A percentile compares a stretch with the other conserved stretches of the same genome.
phyloP scores from a whole-genome alignment of 139 green algal species.

The Ettlia oleoabundans region DNA sequence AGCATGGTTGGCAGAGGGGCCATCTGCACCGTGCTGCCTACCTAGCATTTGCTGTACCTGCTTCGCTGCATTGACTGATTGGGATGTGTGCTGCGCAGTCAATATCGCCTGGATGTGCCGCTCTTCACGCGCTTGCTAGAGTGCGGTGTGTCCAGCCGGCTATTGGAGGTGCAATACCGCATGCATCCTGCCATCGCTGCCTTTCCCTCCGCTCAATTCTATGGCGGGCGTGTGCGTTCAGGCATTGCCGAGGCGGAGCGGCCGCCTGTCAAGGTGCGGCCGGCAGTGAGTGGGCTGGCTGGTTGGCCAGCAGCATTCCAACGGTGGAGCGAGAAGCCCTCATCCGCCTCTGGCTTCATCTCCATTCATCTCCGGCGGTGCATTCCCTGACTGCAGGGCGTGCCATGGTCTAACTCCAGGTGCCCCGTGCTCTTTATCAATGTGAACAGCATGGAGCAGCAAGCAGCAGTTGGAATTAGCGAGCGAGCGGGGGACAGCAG shows the following conservation, averaged over 20 bases:
- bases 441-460: conserved; percentile 43
- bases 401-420: conserved; percentile 57
- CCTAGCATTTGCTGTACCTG: too few relatives aligned
- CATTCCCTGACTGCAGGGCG: conserved; percentile 57
- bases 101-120: conserved; percentile 67
- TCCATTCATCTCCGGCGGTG: background rate
- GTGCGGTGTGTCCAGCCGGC: conserved; percentile 66
- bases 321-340: too few relatives aligned
- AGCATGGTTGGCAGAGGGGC: too few relatives aligned
- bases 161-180: conserved; percentile 92
- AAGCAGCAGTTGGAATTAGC: conserved; percentile 18
- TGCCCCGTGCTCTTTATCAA: conserved; percentile 60
- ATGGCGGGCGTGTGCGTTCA: conserved; percentile 56
- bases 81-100: background rate
- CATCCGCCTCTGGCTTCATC: too few relatives aligned
- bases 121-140: conserved; percentile 83
- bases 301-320: too few relatives aligned
- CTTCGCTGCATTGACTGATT: too few relatives aligned
- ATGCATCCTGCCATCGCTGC: conserved; percentile 84
- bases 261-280: conserved; percentile 36
- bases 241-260: conserved; percentile 40
- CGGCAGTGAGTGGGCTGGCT: too few relatives aligned
- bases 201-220: conserved; percentile 70
- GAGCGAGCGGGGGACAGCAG: background rate
- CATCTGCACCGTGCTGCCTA: too few relatives aligned